phyloP scores from a whole-genome alignment of 352 stramenopile genomes.

The Globisporangium carolinianum region DNA sequence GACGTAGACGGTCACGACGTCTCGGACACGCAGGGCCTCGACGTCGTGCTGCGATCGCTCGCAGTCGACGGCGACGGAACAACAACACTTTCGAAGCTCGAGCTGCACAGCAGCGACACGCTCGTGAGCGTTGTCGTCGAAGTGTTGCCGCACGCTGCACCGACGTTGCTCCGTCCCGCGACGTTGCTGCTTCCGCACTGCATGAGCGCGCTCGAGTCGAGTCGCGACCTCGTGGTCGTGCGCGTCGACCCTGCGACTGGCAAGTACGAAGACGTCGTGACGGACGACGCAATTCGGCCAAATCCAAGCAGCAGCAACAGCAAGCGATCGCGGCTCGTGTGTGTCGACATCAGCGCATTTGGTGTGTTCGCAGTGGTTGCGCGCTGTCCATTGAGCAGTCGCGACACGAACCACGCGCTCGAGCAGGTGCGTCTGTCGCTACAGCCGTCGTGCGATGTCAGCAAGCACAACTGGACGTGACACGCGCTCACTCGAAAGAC shows the following conservation, averaged over 20 bases:
- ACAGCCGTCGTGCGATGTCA: no score
- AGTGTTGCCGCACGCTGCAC: conserved; percentile 27
- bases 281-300: background rate
- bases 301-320: background rate
- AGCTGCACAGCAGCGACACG: conserved; percentile 17
- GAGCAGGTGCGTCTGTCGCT: conserved; percentile 6
- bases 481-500: no score
- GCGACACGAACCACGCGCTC: conserved; percentile 9
- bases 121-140: conserved; percentile 44
- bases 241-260: conserved; percentile 20
- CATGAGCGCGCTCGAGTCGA: conserved; percentile 9
- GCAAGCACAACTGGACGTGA: no score
- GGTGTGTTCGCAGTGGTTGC: conserved; percentile 11
- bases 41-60: conserved; percentile 31
- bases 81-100: conserved; percentile 4
- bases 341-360: conserved; percentile 7
- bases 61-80: background rate
- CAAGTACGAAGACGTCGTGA: background rate
- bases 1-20: conserved; percentile 34
- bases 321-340: background rate
- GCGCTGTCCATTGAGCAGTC: conserved; percentile 4
- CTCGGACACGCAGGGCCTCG: conserved; percentile 36
- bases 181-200: conserved; percentile 26
- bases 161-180: conserved; percentile 17
- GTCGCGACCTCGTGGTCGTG: conserved; percentile 15